These are phyloP conservation scores for Aureobasidium zeae DNA, from an alignment of 2,329 filamentous ascomycete genomes.

Conservation along the genomic window DNA sequence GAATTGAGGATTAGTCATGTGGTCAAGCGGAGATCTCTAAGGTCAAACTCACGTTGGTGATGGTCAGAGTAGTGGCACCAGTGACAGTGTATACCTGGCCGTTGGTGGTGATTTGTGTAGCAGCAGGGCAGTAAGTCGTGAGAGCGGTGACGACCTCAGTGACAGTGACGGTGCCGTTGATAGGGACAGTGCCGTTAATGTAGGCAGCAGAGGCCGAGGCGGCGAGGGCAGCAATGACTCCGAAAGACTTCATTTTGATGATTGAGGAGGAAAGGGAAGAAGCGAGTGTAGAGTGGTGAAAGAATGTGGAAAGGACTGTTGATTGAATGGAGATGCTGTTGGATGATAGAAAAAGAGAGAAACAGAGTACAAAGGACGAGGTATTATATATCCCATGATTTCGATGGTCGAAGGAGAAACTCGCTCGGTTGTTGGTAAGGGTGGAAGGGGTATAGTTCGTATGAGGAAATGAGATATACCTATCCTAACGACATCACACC, in stretches of 20 bases:
- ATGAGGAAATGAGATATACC: conserved; percentile 9
- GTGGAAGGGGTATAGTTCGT: neutral
- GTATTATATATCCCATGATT: conserved; percentile 5
- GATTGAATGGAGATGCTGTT: neutral
- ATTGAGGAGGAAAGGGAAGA: neutral
- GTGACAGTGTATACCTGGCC: conserved; percentile 16
- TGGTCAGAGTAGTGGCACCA: conserved; percentile 16
- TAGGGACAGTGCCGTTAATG: conserved; percentile 6
- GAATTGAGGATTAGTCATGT: neutral
- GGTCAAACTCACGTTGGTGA: conserved; percentile 10
- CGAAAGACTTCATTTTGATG: conserved; percentile 16
- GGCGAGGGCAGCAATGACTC: conserved; percentile 7
- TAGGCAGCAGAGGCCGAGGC: conserved; percentile 11
- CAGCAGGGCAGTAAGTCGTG: conserved; percentile 16
- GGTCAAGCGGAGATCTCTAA: neutral
- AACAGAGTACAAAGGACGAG: neutral
- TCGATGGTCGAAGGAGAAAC: neutral
- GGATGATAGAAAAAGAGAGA: conserved; percentile 4
- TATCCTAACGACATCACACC: conserved; percentile 2
- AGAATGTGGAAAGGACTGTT: conserved; percentile 5
- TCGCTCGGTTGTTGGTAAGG: conserved; percentile 9
- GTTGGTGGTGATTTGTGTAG: conserved; percentile 5
- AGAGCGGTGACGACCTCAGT: conserved; percentile 14
- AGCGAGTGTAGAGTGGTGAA: conserved; percentile 10
- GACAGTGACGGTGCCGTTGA: neutral